Percentiles rank a stretch among this genome's conserved stretches.
phyloP scores from a whole-genome alignment of 2,329 filamentous ascomycete species.

The Fusarium setosum region DNA sequence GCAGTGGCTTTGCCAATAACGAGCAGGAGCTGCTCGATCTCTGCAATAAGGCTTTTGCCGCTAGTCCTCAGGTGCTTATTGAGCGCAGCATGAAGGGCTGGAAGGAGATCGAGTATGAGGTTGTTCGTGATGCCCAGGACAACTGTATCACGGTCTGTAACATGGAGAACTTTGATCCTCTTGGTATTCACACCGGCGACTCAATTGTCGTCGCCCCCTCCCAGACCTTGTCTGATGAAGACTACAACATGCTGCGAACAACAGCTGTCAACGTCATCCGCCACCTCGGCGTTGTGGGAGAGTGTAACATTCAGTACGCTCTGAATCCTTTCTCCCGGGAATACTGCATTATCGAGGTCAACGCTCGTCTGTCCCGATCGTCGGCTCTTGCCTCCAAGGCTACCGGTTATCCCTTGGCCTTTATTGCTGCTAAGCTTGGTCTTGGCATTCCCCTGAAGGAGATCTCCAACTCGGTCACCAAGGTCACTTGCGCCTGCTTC shows the following conservation, averaged over 20 bases:
- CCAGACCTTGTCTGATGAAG: constrained; percentile 95
- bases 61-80: constrained; percentile 94
- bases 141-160: constrained; percentile 99
- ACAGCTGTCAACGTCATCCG: constrained; percentile 98
- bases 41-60: constrained; percentile 94
- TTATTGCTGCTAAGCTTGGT: constrained; percentile 96
- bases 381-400: constrained; percentile 97
- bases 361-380: constrained; percentile 93
- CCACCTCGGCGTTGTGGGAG: constrained; percentile 95
- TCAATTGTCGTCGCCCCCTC: constrained; percentile 98
- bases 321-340: constrained; percentile 94
- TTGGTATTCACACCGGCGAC: constrained; percentile 97
- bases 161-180: constrained; percentile 99
- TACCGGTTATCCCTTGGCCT: constrained; percentile 94
- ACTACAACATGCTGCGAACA: constrained; percentile 99
- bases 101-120: constrained; percentile 99
- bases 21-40: constrained; percentile 84
- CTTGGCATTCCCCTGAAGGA: constrained; percentile 95
- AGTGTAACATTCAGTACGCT: constrained; percentile 99
- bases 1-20: constrained; percentile 94
- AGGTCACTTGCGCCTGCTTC: constrained; percentile 96
- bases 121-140: constrained; percentile 93
- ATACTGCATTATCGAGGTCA: constrained; percentile 99
- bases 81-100: constrained; percentile 99
- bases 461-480: constrained; percentile 95